Conservation (phyloP, 129 eudicot species). For the Gnaphalium uliginosum region DNA sequence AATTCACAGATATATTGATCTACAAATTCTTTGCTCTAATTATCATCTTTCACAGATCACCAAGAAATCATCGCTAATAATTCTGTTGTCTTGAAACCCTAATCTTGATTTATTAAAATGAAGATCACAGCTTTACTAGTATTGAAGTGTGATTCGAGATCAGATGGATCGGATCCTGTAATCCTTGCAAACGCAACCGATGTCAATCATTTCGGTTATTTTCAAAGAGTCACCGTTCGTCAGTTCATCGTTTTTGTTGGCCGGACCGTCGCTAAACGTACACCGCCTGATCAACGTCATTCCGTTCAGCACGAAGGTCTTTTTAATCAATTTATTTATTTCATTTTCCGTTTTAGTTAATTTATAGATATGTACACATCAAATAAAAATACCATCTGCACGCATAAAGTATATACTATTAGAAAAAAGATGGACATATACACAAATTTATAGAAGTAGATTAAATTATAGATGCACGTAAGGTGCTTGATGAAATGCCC, state of each 20-base stretch:
- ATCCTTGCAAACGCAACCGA: conserved; percentile 75
- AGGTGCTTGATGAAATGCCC: not conserved
- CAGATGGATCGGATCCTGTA: conserved; percentile 68
- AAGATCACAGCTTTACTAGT: conserved; percentile 92
- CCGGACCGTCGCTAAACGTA: conserved; percentile 84
- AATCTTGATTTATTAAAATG: conserved; percentile 35
- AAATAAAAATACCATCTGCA: not conserved
- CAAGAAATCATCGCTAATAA: not conserved
- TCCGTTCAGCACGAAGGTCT: conserved; percentile 92
- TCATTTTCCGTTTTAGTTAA: too few relatives aligned
- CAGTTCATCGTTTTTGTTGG: conserved; percentile 51
- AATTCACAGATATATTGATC: conserved; percentile 21
- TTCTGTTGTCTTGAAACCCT: not conserved
- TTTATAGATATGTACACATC: too few relatives aligned
- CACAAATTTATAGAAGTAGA: not conserved
- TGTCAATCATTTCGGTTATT: conserved; percentile 78
- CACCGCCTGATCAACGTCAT: conserved; percentile 79
- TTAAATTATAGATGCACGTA: not conserved
- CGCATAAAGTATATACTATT: not conserved
- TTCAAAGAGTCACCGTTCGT: conserved; percentile 61
- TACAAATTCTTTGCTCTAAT: not conserved
- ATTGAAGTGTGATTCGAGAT: conserved; percentile 46
- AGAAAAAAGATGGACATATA: too few relatives aligned
- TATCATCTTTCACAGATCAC: not conserved
- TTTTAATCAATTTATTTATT: not conserved